Evolutionary conservation across 495 filamentous ascomycete species (phyloP).

Genomic region (Neurospora sp.): DNA sequence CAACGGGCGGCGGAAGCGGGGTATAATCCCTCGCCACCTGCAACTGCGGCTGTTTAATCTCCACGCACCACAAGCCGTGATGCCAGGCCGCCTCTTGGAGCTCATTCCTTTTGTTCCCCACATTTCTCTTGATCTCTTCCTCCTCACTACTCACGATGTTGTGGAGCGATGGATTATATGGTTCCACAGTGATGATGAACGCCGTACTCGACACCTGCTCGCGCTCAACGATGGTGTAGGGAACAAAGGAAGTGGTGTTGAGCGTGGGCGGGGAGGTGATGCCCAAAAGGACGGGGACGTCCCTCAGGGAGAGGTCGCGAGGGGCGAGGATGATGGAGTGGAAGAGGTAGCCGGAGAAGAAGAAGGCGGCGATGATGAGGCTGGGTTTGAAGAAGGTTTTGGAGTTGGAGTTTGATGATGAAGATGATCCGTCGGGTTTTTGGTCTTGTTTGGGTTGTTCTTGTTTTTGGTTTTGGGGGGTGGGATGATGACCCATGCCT

Average conservation of each 20-base stretch:
- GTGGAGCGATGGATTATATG: constrained; percentile 27
- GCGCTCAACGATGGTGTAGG: constrained; percentile 52
- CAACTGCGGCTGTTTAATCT: constrained; percentile 86
- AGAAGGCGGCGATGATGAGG: background rate
- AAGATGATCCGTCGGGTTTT: background rate
- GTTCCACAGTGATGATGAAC: constrained; percentile 7
- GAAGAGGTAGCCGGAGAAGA: background rate
- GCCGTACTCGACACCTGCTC: constrained; percentile 65
- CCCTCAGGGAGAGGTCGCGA: background rate
- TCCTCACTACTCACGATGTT: background rate
- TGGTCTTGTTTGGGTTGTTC: background rate
- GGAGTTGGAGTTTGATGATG: background rate
- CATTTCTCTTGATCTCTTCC: too few relatives aligned
- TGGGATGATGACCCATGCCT: background rate
- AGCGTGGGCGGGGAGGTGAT: constrained; percentile 18
- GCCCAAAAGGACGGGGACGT: background rate
- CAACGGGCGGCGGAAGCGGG: constrained; percentile 57
- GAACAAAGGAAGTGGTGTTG: constrained; percentile 44
- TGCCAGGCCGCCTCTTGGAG: constrained; percentile 20
- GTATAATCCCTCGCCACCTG: constrained; percentile 87
- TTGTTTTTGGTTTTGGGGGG: background rate
- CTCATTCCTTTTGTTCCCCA: background rate
- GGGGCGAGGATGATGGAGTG: background rate
- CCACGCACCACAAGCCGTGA: constrained; percentile 69
- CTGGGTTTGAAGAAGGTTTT: background rate